Base-by-base conservation (phyloP, 305 asterid species). In the Withania somnifera region DNA sequence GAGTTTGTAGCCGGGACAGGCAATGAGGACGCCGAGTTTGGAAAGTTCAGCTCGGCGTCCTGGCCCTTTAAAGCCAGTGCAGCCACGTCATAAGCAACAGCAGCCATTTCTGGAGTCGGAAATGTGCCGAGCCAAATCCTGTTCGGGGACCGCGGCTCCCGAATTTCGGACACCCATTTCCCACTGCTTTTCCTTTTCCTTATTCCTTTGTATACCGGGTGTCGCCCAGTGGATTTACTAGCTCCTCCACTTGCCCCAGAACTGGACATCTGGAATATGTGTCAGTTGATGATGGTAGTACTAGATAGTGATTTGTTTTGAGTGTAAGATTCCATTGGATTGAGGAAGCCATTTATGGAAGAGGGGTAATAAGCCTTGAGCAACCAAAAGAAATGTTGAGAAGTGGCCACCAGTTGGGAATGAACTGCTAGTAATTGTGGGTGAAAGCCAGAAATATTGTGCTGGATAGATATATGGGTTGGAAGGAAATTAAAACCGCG, bases 111-210 rank as follows among this genome's bases (percentile, higher is more conserved):
- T 0, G 98, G 88, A 0, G 97, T 90, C 1, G 98, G 91, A 67
- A 91, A 93, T 0, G 98, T 84, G 0, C 98, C 98, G 0, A 93
- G 97, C 98, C 98, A 93, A 17, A 93, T 92, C 58, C 98, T 76
- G n/a, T 92, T 92, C 0, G 97, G 93, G 1, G 95, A 83, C 52
- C 90, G 58, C 0, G 98, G 98, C 84, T 92, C 97, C 17, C 98
- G 91, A 30, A 93, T 93, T 75, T 93, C 98, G 0, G 95, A 93
- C 5, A 92, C 98, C 98, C 98, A 93, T 77, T 92, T 93, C 1
- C 92, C 89, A 69, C 91, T 89, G 75, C 86, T 88, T 84, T 90
- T 93, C 53, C 98, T 81, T 47, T 67, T 85, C 45, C 98, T 79
- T 13, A 93, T 90, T 4, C 98, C 97, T 24, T 90, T 92, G 88